A percentile compares a stretch with the other conserved stretches of the same genome.
Conservation (phyloP, 1,139 yeast species). For the Eremothecium sinecaudum region DNA sequence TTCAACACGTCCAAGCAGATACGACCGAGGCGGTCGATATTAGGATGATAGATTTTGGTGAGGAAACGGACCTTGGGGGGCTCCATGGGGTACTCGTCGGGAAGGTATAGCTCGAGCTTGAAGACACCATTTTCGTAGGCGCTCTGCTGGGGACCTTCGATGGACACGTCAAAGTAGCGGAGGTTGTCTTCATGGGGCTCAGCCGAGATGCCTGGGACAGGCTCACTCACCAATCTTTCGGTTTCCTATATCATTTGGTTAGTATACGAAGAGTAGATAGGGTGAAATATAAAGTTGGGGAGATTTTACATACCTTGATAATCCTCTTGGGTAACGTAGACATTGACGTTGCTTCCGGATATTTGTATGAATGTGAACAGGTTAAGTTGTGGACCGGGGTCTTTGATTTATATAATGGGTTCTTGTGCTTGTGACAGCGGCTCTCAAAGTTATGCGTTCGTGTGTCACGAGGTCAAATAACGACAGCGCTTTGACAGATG, state of each 20-base stretch:
- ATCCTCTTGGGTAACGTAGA: constrained; percentile 77
- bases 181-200: constrained; percentile 88
- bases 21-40: constrained; percentile 88
- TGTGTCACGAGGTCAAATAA: background rate
- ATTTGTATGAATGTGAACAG: background rate
- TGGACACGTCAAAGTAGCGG: constrained; percentile 79
- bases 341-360: constrained; percentile 30
- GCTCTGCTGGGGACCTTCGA: constrained; percentile 72
- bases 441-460: constrained; percentile 1
- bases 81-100: constrained; percentile 54
- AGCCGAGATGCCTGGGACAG: constrained; percentile 94
- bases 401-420: background rate
- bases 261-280: constrained; percentile 1
- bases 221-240: constrained; percentile 82
- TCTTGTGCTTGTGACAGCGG: background rate
- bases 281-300: background rate
- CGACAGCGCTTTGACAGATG: too few relatives aligned
- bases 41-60: constrained; percentile 92
- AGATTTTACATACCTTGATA: constrained; percentile 51
- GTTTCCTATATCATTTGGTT: constrained; percentile 50
- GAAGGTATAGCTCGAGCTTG: constrained; percentile 46
- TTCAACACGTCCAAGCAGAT: constrained; percentile 92
- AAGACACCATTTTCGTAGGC: constrained; percentile 58
- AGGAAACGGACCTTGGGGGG: constrained; percentile 90
- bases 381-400: background rate